Evolutionary conservation across 495 filamentous ascomycete species (phyloP).

Genomic region (Penicillium lividum): DNA sequence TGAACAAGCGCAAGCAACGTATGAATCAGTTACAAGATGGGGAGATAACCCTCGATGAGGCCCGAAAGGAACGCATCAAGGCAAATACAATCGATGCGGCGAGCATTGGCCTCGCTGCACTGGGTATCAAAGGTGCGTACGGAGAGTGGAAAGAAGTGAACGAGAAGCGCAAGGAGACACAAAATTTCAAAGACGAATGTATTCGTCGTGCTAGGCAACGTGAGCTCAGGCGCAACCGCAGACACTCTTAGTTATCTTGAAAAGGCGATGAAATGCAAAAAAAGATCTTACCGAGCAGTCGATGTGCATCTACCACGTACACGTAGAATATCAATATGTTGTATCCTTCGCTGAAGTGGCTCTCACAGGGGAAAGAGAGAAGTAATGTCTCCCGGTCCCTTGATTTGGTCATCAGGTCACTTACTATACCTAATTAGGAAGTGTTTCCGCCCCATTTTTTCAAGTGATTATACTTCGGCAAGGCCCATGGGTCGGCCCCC

Average conservation of each 20-base stretch:
- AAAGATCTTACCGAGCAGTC: too few species aligned
- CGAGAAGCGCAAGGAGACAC: constrained; percentile 55
- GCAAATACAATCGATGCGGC: constrained; percentile 75
- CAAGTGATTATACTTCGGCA: too few species aligned
- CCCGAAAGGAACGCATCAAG: constrained; percentile 71
- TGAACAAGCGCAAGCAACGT: constrained; percentile 71
- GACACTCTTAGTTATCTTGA: background rate
- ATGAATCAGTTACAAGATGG: constrained; percentile 71
- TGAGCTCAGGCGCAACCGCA: constrained; percentile 5
- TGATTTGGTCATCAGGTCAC: too few species aligned
- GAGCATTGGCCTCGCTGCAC: constrained; percentile 77
- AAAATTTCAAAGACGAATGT: constrained; percentile 53
- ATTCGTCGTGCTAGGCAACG: constrained; percentile 3
- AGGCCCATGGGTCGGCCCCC: too few species aligned
- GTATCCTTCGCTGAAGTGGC: too few species aligned
- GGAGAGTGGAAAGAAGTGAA: constrained; percentile 71
- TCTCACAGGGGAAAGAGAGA: too few species aligned
- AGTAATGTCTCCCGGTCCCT: too few species aligned
- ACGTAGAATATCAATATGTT: too few species aligned
- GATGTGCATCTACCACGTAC: too few species aligned
- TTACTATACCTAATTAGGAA: too few species aligned
- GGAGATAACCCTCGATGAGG: constrained; percentile 68
- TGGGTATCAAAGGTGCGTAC: constrained; percentile 82
- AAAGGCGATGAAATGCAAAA: too few species aligned
- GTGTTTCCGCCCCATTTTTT: too few species aligned